Evolutionary conservation across 495 filamentous ascomycete genomes (phyloP).

Genomic region (Neurospora sp.): DNA sequence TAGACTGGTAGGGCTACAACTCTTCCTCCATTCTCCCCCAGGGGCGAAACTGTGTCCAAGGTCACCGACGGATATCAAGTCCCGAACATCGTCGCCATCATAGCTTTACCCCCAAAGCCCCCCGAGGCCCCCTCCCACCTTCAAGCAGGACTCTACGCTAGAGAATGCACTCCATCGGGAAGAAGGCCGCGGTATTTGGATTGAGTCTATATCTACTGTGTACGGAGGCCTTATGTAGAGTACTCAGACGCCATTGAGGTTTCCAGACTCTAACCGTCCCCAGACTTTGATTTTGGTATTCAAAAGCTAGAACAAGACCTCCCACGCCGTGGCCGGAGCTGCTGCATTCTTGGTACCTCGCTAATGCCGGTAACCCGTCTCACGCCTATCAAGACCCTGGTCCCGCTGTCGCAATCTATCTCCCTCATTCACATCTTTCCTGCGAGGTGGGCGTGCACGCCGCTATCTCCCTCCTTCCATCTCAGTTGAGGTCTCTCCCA

Average conservation of each 20-base stretch:
- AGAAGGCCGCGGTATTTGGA: neutral
- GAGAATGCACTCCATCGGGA: neutral
- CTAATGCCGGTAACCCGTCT: neutral
- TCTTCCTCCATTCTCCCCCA: neutral
- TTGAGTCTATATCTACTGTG: neutral
- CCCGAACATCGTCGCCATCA: neutral
- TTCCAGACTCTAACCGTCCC: neutral
- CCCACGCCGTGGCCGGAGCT: neutral
- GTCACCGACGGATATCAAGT: neutral
- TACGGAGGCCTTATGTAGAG: neutral
- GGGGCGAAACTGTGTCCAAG: neutral
- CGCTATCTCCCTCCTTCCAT: neutral
- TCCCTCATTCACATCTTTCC: neutral
- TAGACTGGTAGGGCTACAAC: neutral
- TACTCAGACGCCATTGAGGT: neutral
- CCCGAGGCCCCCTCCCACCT: neutral
- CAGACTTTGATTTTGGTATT: neutral
- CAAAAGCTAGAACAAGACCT: neutral
- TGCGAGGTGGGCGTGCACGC: neutral
- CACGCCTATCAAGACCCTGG: neutral
- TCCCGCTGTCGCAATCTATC: neutral
- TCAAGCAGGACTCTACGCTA: neutral
- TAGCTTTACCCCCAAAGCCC: neutral
- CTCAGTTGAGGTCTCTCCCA: neutral
- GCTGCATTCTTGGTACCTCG: neutral